Conservation (phyloP, 2,329 filamentous ascomycete species). For the Fusarium equiseti region DNA sequence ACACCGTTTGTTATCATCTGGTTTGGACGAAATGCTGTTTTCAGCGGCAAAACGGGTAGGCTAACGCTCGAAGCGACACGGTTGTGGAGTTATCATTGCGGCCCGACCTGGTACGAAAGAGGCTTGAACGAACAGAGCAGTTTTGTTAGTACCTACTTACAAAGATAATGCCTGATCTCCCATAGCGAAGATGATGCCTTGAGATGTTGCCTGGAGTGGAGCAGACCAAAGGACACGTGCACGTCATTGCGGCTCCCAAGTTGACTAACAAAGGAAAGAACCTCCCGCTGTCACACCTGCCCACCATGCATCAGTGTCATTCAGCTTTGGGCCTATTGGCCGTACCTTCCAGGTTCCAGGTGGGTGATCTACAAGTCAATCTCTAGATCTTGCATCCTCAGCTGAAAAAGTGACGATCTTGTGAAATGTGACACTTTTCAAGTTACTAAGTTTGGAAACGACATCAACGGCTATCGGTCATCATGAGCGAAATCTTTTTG, state of each 20-base stretch:
- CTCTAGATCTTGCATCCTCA: not conserved
- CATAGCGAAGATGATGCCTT: no score
- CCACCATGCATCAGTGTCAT: not conserved
- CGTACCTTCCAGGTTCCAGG: not conserved
- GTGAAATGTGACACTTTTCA: not conserved
- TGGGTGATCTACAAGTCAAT: not conserved
- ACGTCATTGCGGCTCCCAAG: not conserved
- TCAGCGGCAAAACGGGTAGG: conserved; percentile 15
- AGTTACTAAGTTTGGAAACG: conserved; percentile 11
- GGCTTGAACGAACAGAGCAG: no score
- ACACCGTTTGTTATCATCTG: not conserved
- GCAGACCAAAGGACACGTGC: not conserved
- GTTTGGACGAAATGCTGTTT: conserved; percentile 3
- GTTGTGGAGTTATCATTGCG: conserved; percentile 24
- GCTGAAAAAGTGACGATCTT: not conserved
- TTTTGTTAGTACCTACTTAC: not conserved
- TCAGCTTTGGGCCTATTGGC: not conserved
- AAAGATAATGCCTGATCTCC: not conserved
- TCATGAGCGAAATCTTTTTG: not conserved
- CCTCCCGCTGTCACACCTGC: not conserved
- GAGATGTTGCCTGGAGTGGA: not conserved
- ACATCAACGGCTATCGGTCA: conserved; percentile 18
- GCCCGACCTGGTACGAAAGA: not conserved
- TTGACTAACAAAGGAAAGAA: not conserved
- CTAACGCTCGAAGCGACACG: not conserved